phyloP scores from a whole-genome alignment of 306 rosid genomes.

The Fragaria nilgerrensis region DNA sequence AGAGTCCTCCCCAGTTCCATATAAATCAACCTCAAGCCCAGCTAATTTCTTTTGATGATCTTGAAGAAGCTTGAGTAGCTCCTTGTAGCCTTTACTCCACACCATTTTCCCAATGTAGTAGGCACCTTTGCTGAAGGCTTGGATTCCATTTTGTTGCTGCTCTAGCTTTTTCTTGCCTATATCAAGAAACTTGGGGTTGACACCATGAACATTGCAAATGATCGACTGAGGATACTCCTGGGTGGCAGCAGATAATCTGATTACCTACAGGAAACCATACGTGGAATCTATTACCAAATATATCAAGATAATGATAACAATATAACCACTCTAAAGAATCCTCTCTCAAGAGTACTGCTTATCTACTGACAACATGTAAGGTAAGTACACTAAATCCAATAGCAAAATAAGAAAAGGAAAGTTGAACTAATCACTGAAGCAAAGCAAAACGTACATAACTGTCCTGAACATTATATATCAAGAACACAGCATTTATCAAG shows the following conservation, averaged over 20 bases:
- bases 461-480: not conserved
- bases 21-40: constrained; percentile 79
- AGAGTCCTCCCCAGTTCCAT: constrained; percentile 93
- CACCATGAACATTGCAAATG: constrained; percentile 93
- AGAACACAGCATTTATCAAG: constrained; percentile 1
- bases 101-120: constrained; percentile 97
- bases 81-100: constrained; percentile 96
- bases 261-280: constrained; percentile 57
- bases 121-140: constrained; percentile 71
- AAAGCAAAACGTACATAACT: not conserved
- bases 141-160: constrained; percentile 56
- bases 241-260: constrained; percentile 93
- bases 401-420: not conserved
- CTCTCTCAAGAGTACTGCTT: not conserved
- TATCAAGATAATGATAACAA: constrained; percentile 4
- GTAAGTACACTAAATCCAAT: not conserved
- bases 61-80: constrained; percentile 67
- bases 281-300: constrained; percentile 24
- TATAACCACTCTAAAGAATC: not conserved
- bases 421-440: not conserved
- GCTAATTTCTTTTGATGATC: constrained; percentile 63
- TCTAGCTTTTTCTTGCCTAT: constrained; percentile 69
- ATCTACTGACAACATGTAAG: not conserved
- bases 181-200: constrained; percentile 89
- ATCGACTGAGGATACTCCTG: constrained; percentile 77